These are phyloP conservation scores for Penicillium italicum DNA, from an alignment of 2,329 filamentous ascomycete genomes.

Conservation along the genomic window DNA sequence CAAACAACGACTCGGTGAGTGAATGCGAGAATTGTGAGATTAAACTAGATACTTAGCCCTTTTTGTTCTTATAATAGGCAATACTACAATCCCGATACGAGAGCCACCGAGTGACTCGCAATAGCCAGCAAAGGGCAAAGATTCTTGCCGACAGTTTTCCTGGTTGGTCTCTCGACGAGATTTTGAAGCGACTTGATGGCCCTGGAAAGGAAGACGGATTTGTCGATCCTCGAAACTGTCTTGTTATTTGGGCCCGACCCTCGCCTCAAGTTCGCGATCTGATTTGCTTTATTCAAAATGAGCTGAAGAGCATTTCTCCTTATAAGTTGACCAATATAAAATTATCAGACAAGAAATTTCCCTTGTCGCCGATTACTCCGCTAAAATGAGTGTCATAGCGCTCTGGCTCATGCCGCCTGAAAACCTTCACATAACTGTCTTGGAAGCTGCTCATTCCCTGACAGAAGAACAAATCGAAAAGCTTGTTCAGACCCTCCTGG, in stretches of 20 bases:
- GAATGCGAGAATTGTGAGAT: neutral
- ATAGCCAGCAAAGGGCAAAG: conserved; percentile 69
- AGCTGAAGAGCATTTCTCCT: conserved; percentile 62
- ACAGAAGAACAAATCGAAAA: conserved; percentile 63
- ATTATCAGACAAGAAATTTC: neutral
- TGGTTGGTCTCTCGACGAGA: conserved; percentile 69
- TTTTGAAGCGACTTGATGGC: conserved; percentile 65
- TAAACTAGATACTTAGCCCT: neutral
- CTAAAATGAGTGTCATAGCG: conserved; percentile 43
- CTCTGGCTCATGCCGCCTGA: conserved; percentile 83
- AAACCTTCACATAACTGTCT: conserved; percentile 73
- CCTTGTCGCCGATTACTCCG: too few relatives aligned
- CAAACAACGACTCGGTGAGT: conserved; percentile 14
- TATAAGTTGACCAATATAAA: conserved; percentile 50
- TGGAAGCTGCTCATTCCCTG: conserved; percentile 79
- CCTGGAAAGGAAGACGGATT: conserved; percentile 64
- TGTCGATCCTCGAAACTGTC: conserved; percentile 69
- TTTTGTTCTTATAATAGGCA: conserved; percentile 4
- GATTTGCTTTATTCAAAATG: conserved; percentile 63
- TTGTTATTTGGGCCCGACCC: conserved; percentile 83
- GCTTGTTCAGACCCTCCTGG: conserved; percentile 55
- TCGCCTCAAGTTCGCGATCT: conserved; percentile 64
- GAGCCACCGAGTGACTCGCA: conserved; percentile 68
- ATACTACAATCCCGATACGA: conserved; percentile 68
- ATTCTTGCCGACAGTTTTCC: conserved; percentile 62